Evolutionary conservation across 1,284 basidiomycete species (phyloP).

Genomic region (Melampsora medusae): DNA sequence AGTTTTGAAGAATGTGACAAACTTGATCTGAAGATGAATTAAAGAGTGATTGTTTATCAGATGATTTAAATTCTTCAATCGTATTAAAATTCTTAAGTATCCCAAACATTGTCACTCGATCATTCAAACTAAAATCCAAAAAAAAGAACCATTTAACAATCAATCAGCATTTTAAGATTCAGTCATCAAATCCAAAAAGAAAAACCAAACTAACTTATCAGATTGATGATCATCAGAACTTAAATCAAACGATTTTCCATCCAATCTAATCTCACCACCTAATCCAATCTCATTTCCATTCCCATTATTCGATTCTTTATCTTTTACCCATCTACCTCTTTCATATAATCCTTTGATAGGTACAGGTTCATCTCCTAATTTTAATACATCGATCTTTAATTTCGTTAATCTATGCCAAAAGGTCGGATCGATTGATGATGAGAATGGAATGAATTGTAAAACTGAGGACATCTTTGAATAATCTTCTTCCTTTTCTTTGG

Average conservation of each 20-base stretch:
- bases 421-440: slow-evolving; percentile 78
- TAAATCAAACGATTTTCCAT: slow-evolving; percentile 55
- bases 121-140: slow-evolving; percentile 33
- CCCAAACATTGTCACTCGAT: slow-evolving; percentile 60
- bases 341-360: slow-evolving; percentile 69
- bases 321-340: slow-evolving; percentile 68
- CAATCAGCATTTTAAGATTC: too few relatives aligned
- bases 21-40: slow-evolving; percentile 68
- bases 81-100: slow-evolving; percentile 80
- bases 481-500: too few relatives aligned
- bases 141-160: too few relatives aligned
- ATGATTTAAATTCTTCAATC: slow-evolving; percentile 87
- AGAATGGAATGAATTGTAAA: slow-evolving; percentile 81
- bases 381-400: slow-evolving; percentile 86
- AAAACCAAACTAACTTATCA: too few relatives aligned
- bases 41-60: slow-evolving; percentile 82
- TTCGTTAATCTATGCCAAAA: slow-evolving; percentile 90
- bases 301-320: slow-evolving; percentile 61
- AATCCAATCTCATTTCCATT: slow-evolving; percentile 51
- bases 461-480: slow-evolving; percentile 47
- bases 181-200: too few relatives aligned
- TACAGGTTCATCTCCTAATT: slow-evolving; percentile 72
- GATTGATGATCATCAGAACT: too few relatives aligned
- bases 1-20: slow-evolving; percentile 47
- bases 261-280: slow-evolving; percentile 59